phyloP scores from a whole-genome alignment of 345 rosid species.

The Brassica juncea region DNA sequence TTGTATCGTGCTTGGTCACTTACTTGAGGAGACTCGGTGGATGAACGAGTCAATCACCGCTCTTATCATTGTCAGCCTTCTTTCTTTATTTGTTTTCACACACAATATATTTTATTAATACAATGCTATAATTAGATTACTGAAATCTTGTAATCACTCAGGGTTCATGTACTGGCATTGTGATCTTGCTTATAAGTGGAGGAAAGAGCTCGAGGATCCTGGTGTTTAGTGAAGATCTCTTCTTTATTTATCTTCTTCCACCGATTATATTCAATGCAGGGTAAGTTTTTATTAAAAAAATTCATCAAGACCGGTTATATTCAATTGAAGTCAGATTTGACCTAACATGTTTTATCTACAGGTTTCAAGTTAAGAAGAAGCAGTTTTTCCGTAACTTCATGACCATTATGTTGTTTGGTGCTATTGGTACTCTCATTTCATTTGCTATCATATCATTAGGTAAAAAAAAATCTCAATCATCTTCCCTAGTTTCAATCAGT shows the following conservation, averaged over 20 bases:
- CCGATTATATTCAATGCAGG: conserved; percentile 98
- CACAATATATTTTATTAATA: not conserved
- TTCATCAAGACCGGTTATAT: not conserved
- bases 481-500: not conserved
- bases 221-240: conserved; percentile 93
- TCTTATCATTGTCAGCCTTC: conserved; percentile 67
- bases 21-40: conserved; percentile 85
- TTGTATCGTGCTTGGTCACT: conserved; percentile 83
- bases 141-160: conserved; percentile 34
- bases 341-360: conserved; percentile 28
- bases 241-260: conserved; percentile 97
- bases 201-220: conserved; percentile 83
- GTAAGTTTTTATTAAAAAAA: conserved; percentile 41
- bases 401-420: conserved; percentile 94
- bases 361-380: conserved; percentile 99
- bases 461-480: conserved; percentile 31
- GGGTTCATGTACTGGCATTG: conserved; percentile 89
- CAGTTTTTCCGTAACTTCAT: conserved; percentile 95
- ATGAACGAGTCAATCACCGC: conserved; percentile 96
- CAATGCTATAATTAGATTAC: not conserved
- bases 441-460: conserved; percentile 77
- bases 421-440: conserved; percentile 91
- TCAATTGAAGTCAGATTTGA: conserved; percentile 5
- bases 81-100: not conserved
- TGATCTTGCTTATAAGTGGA: conserved; percentile 72